Evolutionary conservation across 345 rosid species (phyloP).

Genomic region (Eucalyptus regnans): DNA sequence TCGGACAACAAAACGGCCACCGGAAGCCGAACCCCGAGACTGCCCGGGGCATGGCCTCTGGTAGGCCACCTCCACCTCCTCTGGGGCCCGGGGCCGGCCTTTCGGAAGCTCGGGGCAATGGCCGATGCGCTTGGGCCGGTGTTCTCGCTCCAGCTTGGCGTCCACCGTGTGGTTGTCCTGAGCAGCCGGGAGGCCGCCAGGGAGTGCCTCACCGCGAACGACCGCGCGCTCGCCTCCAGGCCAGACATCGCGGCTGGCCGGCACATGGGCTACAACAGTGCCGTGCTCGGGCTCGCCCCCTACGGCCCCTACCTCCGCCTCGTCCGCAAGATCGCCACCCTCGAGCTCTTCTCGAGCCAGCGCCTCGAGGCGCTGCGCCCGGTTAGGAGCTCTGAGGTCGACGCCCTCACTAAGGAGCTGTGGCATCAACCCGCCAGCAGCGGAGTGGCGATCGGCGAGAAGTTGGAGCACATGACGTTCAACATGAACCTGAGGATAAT

Average conservation of each 20-base stretch:
- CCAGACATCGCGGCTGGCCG: not conserved
- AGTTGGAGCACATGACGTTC: not conserved
- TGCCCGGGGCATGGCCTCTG: not conserved
- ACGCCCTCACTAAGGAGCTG: not conserved
- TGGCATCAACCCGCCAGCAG: not conserved
- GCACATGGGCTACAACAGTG: not conserved
- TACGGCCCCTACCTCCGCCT: not conserved
- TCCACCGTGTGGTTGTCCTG: not conserved
- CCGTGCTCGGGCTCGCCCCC: not conserved
- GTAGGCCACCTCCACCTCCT: constrained; percentile 11
- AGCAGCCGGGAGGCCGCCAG: not conserved
- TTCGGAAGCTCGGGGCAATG: not conserved
- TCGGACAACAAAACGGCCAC: not conserved
- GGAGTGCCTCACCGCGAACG: not conserved
- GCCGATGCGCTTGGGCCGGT: not conserved
- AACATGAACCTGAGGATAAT: not conserved
- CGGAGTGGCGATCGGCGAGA: not conserved
- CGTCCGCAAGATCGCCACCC: not conserved
- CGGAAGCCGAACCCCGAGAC: not conserved
- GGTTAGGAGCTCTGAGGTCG: not conserved
- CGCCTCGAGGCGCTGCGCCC: not conserved
- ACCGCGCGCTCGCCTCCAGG: not conserved
- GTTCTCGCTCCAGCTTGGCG: not conserved
- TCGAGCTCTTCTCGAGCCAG: not conserved
- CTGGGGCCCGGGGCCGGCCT: not conserved